Base-by-base conservation (phyloP, 2,329 filamentous ascomycete species). In the Colletotrichum truncatum region DNA sequence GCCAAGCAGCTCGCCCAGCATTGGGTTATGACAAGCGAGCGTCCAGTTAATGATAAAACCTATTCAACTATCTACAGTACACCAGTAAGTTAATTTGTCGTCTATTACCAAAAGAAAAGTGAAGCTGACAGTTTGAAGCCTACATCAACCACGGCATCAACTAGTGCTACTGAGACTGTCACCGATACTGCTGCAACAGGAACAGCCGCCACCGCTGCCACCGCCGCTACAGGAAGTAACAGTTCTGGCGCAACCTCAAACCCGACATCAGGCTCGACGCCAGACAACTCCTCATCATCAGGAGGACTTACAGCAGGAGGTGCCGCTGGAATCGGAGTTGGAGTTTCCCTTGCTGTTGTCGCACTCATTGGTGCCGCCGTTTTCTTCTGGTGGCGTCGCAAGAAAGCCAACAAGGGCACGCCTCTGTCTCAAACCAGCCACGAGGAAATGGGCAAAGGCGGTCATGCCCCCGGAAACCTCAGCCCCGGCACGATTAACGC, bases 1-100 rank as follows among this genome's bases (percentile, higher is more conserved):
- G 68, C 69, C 1, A 67, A 68, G 2, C 73, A 77, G 52, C 68
- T 68, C 1, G 74, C 75, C 0, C 76, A 77, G 36, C 75, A 73
- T 9, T 79, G 76, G 76, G 64, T 78, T 41, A 71, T 78, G 69
- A 73, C 71, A 4, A 77, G 75, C 14, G 71, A 70, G 1, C 69
- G 67, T 1, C 32, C 70, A 1, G 72, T 79, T 0, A 59, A 78
- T 28, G 73, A 78, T 12, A 71, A 71, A 1, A 74, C 72, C 3
- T 78, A 73, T 43, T 77, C 74, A 1, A 79, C 76, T 0, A 68
- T 71, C 8, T 77, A 75, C 18, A 71, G 70, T 7, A 71, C 62
- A 4, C 49, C 72, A 26, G 75, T 75, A 62, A 60, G 71, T 55
- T 21, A 2, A 1, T 23, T 16, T 9, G 0, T 21, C n/a, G 2